These are phyloP conservation scores for Linum trigynum DNA, from an alignment of 345 rosid genomes.

Conservation along the genomic window DNA sequence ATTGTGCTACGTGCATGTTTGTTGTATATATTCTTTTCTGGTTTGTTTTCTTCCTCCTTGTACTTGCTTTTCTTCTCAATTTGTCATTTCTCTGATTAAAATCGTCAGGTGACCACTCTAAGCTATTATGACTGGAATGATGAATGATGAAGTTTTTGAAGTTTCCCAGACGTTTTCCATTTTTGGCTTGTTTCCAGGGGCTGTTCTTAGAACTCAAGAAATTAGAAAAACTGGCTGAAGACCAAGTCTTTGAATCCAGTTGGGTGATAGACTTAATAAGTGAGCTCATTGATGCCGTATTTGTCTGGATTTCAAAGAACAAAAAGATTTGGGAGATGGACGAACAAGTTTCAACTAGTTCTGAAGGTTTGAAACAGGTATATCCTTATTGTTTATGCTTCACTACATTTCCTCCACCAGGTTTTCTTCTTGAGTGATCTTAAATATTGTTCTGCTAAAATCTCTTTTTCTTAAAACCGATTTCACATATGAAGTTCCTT, in stretches of 20 bases:
- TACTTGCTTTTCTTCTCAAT: too few species aligned
- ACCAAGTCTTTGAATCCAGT: slow-evolving; percentile 28
- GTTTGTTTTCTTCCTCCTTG: too few species aligned
- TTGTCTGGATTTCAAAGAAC: slow-evolving; percentile 32
- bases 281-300: slow-evolving; percentile 39
- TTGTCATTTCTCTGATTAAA: too few species aligned
- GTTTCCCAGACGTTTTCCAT: not conserved
- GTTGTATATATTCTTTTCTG: too few species aligned
- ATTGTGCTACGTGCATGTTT: too few species aligned
- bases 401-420: not conserved
- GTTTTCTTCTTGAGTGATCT: not conserved
- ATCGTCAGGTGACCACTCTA: too few species aligned
- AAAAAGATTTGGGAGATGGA: slow-evolving; percentile 24
- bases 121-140: not conserved
- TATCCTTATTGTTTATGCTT: not conserved
- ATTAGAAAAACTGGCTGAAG: slow-evolving; percentile 31
- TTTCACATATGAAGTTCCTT: not conserved
- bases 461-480: not conserved
- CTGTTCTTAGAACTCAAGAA: slow-evolving; percentile 46
- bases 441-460: not conserved
- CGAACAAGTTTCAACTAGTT: slow-evolving; percentile 11
- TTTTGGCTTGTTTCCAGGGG: slow-evolving; percentile 23
- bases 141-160: not conserved
- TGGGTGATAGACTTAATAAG: slow-evolving; percentile 42
- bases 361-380: slow-evolving; percentile 30